A percentile compares a stretch with the other conserved stretches of the same genome.
phyloP scores from a whole-genome alignment of 2,329 filamentous ascomycete genomes.

The Sclerotinia subarctica region DNA sequence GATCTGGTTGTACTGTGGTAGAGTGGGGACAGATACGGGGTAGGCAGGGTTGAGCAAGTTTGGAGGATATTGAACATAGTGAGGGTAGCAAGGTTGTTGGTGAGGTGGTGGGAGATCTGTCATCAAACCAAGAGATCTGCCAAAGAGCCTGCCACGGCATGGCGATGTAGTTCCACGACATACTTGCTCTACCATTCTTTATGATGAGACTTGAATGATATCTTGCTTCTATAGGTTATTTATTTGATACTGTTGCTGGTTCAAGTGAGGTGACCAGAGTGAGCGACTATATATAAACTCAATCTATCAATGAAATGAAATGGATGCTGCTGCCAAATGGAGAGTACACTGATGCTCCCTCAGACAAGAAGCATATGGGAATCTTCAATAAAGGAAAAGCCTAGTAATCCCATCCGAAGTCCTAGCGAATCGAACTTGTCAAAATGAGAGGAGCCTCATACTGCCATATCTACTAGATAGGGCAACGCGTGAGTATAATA shows the following conservation, averaged over 20 bases:
- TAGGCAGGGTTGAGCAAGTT: not conserved
- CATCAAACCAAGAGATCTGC: not conserved
- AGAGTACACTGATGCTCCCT: not conserved
- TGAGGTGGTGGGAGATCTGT: not conserved
- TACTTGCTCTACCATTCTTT: not conserved
- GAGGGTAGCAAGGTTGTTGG: not conserved
- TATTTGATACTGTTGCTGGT: not conserved
- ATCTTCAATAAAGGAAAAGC: constrained; percentile 13
- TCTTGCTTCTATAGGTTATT: not conserved
- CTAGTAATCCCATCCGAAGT: not conserved
- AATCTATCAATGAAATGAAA: not conserved
- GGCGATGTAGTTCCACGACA: too few relatives aligned
- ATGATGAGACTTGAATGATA: not conserved
- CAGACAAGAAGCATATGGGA: not conserved
- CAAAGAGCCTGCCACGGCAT: not conserved
- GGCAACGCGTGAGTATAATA: not conserved
- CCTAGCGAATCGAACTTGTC: constrained; percentile 2
- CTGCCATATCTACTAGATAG: not conserved
- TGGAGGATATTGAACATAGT: not conserved
- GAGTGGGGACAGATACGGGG: not conserved
- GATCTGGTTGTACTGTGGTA: not conserved
- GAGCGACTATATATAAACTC: not conserved
- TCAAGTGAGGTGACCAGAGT: not conserved
- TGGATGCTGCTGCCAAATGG: not conserved
- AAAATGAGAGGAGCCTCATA: not conserved